Evolutionary conservation across 2,329 filamentous ascomycete species (phyloP).

Genomic region (Alternaria alternata): DNA sequence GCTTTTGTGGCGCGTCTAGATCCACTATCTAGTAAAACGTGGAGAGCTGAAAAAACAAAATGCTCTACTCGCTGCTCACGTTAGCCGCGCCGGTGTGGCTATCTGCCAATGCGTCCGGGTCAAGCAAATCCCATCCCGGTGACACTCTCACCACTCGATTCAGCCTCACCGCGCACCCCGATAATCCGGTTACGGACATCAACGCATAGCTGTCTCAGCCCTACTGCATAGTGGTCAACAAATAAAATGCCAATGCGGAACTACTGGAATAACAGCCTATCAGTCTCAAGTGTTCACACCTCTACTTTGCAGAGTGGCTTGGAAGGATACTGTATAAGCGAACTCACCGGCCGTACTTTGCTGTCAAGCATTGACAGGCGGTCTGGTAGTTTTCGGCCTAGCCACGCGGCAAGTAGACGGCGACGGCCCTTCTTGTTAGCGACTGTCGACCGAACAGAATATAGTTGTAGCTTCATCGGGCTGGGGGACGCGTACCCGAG

Average conservation of each 20-base stretch:
- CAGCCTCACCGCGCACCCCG: background rate
- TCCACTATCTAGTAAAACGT: constrained; percentile 1
- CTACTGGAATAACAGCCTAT: background rate
- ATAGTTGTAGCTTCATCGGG: background rate
- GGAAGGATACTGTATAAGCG: background rate
- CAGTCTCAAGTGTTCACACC: background rate
- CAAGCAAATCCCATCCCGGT: background rate
- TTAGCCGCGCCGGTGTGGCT: background rate
- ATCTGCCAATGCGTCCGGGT: background rate
- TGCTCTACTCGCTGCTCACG: too few species aligned
- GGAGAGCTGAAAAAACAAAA: constrained; percentile 8
- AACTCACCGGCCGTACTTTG: background rate
- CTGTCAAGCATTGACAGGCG: background rate
- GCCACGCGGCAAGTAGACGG: background rate
- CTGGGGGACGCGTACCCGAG: background rate
- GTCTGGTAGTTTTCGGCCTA: background rate
- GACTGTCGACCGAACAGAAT: background rate
- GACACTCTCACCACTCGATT: background rate
- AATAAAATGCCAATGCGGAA: background rate
- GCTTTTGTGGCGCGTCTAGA: background rate
- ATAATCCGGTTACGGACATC: background rate
- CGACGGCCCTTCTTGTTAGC: background rate
- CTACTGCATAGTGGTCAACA: background rate
- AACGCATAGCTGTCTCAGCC: background rate
- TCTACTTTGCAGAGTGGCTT: background rate